phyloP scores from a whole-genome alignment of 164 flowering plant species.

The Hamamelis virginiana region DNA sequence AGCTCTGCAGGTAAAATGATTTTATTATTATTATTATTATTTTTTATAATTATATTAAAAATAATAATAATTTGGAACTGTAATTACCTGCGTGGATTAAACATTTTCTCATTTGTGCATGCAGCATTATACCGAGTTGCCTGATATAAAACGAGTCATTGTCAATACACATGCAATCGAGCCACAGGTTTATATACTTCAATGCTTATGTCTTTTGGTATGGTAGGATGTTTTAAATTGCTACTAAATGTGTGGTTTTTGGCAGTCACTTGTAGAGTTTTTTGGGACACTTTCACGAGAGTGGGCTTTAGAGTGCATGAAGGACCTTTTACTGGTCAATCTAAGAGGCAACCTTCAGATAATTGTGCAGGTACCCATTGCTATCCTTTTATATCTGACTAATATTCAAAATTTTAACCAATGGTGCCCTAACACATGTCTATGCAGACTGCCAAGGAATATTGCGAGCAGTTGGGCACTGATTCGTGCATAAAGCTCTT shows the following conservation, averaged over 20 bases:
- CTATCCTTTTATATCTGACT: not conserved
- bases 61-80: no score
- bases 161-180: conserved; percentile 99
- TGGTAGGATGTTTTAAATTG: not conserved
- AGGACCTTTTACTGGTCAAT: conserved; percentile 92
- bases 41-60: no score
- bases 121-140: conserved; percentile 96
- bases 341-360: conserved; percentile 97
- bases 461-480: conserved; percentile 94
- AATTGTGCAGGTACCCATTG: conserved; percentile 81
- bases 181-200: conserved; percentile 74
- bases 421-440: conserved; percentile 1
- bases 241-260: conserved; percentile 20
- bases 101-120: conserved; percentile 8
- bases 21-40: conserved; percentile 3
- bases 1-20: conserved; percentile 73
- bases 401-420: not conserved
- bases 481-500: conserved; percentile 92
- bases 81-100: conserved; percentile 6
- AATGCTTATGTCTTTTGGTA: not conserved
- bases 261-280: conserved; percentile 96
- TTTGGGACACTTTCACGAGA: conserved; percentile 97
- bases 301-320: conserved; percentile 99
- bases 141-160: conserved; percentile 95
- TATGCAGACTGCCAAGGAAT: conserved; percentile 90